Evolutionary conservation across 108 stramenopile genomes (phyloP), one percentile per base, ranked within the genome.

Genomic region (Fragilaria radians): DNA sequence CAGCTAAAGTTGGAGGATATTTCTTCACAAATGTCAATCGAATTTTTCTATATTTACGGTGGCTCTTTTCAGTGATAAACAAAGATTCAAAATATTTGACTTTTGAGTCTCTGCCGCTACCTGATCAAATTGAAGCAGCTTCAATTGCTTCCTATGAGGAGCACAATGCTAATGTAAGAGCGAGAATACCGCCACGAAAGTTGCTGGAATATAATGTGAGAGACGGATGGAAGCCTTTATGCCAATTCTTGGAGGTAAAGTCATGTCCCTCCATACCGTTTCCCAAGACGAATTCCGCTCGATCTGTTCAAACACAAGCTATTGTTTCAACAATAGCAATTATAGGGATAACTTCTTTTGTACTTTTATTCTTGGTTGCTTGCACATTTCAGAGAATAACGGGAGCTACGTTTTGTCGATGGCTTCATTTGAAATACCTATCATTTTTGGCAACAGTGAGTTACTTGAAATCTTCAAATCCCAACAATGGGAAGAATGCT

Each of bases 151-250:
- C 70, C 18, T 89, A 89, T 52, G 83, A 85, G 65, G 57, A 36
- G 49, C 88, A 89, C 68, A 89, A 89, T 70, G 58, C 61, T 22
- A 59, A 47, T 48, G 74, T 89, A 2, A 68, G 82, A 0, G 59
- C 69, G 32, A 50, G 72, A 32, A 82, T 89, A 45, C 88, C 88
- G 22, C 25, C 76, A 7, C 61, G 77, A 52, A 76, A 67, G 30
- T 61, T 89, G 17, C 56, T 89, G 52, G 84, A 89, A 57, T 89
- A 83, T 57, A 74, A 79, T 52, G 83, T 89, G 22, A 75, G 76
- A 51, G 57, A 83, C 30, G 88, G 83, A 34, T 89, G 84, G 83
- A 72, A 81, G 32, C 88, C 88, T n/a, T 57, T 89, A 1, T 89
- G 88, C 46, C 28, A 69, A 21, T 89, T 89, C 63, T 60, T 89